phyloP scores from a whole-genome alignment of 352 stramenopile genomes.

The Halophytophthora polymorphica region DNA sequence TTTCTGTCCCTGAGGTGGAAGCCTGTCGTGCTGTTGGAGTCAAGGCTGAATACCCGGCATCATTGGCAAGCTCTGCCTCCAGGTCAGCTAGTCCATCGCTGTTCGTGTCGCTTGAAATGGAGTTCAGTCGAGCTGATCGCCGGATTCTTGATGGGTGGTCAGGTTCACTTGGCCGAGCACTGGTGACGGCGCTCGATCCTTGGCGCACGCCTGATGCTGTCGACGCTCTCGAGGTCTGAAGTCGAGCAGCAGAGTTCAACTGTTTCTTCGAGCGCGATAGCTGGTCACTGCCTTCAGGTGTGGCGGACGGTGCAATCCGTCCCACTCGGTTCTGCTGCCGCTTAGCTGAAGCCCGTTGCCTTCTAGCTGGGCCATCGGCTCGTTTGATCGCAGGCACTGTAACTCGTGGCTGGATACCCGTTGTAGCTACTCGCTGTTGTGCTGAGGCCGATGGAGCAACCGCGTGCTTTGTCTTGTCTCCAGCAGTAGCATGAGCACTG shows the following conservation, averaged over 20 bases:
- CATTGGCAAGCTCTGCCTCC: constrained; percentile 18
- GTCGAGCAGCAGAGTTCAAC: too few species aligned
- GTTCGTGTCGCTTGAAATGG: constrained; percentile 17
- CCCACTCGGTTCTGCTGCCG: background rate
- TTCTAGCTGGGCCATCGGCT: background rate
- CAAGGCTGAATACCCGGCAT: background rate
- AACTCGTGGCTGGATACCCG: too few species aligned
- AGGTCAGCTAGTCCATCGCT: constrained; percentile 34
- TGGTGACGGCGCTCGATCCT: too few species aligned
- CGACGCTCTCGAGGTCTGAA: too few species aligned
- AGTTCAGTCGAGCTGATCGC: constrained; percentile 16
- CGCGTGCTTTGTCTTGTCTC: background rate
- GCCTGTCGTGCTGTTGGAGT: background rate
- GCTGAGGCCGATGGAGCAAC: background rate
- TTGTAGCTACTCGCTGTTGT: too few species aligned
- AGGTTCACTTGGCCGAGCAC: too few species aligned
- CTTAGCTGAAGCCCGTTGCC: background rate
- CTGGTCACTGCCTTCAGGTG: background rate
- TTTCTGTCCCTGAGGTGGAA: too few species aligned
- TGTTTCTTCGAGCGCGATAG: background rate
- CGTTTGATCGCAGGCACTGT: too few species aligned
- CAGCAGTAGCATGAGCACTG: too few species aligned
- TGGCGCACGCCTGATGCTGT: too few species aligned
- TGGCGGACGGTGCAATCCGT: background rate
- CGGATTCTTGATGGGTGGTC: background rate